Conservation (phyloP, 305 asterid genomes). For the Rubia balearica region DNA sequence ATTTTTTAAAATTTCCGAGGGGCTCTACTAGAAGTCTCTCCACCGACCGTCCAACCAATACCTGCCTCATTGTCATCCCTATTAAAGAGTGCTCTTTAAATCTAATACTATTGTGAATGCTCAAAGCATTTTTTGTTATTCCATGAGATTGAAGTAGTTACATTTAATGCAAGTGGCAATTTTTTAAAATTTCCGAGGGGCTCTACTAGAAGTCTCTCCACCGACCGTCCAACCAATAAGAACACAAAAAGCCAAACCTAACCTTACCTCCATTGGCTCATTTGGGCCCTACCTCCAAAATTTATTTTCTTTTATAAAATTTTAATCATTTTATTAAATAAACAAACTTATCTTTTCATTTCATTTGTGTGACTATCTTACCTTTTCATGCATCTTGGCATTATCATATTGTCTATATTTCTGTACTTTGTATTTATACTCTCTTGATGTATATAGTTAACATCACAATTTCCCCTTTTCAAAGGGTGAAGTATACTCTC, state of each 20-base stretch:
- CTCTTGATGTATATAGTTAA: background rate
- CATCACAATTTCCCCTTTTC: background rate
- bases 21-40: background rate
- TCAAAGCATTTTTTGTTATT: too few species aligned
- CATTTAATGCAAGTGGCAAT: background rate
- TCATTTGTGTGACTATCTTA: background rate
- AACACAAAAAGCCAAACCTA: background rate
- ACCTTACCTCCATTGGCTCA: constrained; percentile 7
- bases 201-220: background rate
- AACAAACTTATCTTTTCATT: constrained; percentile 11
- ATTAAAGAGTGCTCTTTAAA: too few species aligned
- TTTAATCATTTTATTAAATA: background rate
- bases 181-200: background rate
- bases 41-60: constrained; percentile 19
- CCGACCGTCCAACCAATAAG: constrained; percentile 19
- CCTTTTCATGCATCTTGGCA: background rate
- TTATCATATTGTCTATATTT: background rate
- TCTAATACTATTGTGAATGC: too few species aligned
- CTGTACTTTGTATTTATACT: background rate
- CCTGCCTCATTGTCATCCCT: too few species aligned
- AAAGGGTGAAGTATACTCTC: background rate
- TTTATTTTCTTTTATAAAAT: background rate
- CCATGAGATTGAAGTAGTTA: background rate
- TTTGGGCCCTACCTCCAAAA: constrained; percentile 4
- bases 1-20: background rate